phyloP scores from a whole-genome alignment of 2,329 filamentous ascomycete genomes.

The Aspergillus arachidicola region DNA sequence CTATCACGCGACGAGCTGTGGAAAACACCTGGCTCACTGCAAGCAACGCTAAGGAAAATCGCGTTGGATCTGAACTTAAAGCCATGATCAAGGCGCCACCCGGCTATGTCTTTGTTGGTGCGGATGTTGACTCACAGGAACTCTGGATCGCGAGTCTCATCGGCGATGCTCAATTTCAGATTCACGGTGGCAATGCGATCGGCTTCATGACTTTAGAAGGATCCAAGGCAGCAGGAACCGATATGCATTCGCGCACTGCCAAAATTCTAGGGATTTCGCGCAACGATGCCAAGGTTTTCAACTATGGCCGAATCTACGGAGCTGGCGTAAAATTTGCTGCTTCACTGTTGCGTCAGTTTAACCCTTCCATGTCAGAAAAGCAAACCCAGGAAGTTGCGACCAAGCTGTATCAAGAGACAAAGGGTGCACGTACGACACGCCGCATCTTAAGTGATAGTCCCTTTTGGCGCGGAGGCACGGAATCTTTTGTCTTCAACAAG shows the following conservation, averaged over 20 bases:
- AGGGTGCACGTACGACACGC: constrained; percentile 80
- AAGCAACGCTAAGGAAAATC: constrained; percentile 93
- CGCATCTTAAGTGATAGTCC: constrained; percentile 70
- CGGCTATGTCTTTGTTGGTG: constrained; percentile 91
- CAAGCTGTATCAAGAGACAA: constrained; percentile 84
- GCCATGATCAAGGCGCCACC: constrained; percentile 92
- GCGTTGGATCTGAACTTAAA: constrained; percentile 94
- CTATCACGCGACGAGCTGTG: constrained; percentile 88
- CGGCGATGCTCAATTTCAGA: constrained; percentile 89
- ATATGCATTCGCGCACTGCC: constrained; percentile 92
- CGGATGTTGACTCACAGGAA: constrained; percentile 96
- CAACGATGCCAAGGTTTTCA: constrained; percentile 96
- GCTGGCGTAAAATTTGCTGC: constrained; percentile 92
- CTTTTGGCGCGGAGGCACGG: constrained; percentile 96
- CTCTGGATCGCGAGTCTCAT: constrained; percentile 97
- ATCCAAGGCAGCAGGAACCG: constrained; percentile 89
- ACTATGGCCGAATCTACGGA: constrained; percentile 98
- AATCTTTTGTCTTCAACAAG: constrained; percentile 97
- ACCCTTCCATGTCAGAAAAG: constrained; percentile 76
- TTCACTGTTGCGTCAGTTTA: constrained; percentile 89
- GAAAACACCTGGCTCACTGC: constrained; percentile 99
- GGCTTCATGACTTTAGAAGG: constrained; percentile 99
- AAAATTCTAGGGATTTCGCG: constrained; percentile 89
- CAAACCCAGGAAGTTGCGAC: constrained; percentile 76
- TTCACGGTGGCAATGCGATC: constrained; percentile 95